Conservation (phyloP, 2,329 filamentous ascomycete genomes). For the Colletotrichum zoysiae region DNA sequence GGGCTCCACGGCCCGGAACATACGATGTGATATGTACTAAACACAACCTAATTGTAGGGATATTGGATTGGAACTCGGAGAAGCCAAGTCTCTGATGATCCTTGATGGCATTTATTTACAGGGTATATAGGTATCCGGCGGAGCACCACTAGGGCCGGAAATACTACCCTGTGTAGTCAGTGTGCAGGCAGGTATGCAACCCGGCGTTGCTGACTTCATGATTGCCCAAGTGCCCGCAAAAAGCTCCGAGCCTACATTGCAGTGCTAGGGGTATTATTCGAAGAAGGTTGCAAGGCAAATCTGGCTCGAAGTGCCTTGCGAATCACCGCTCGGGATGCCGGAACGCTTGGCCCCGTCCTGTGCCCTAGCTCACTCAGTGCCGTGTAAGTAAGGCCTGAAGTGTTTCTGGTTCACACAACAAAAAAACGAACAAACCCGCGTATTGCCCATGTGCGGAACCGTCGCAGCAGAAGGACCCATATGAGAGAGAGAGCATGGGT, state of each 20-base stretch:
- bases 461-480: background rate
- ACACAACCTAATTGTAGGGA: no score
- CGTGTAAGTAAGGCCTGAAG: background rate
- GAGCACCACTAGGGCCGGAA: background rate
- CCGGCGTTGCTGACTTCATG: background rate
- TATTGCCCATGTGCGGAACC: slow-evolving; percentile 1
- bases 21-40: no score
- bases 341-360: background rate
- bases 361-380: background rate
- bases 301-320: slow-evolving; percentile 6
- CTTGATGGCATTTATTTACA: background rate
- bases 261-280: background rate
- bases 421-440: background rate
- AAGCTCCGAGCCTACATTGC: background rate
- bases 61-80: background rate
- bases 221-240: background rate
- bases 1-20: background rate
- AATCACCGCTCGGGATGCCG: background rate
- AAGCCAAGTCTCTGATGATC: background rate
- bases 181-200: background rate
- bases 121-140: background rate
- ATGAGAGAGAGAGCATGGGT: no score
- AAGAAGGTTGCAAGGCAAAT: background rate
- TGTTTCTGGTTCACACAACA: background rate
- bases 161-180: background rate